Base-by-base conservation (phyloP, 2,329 filamentous ascomycete species). In the Colletotrichum destructivum region DNA sequence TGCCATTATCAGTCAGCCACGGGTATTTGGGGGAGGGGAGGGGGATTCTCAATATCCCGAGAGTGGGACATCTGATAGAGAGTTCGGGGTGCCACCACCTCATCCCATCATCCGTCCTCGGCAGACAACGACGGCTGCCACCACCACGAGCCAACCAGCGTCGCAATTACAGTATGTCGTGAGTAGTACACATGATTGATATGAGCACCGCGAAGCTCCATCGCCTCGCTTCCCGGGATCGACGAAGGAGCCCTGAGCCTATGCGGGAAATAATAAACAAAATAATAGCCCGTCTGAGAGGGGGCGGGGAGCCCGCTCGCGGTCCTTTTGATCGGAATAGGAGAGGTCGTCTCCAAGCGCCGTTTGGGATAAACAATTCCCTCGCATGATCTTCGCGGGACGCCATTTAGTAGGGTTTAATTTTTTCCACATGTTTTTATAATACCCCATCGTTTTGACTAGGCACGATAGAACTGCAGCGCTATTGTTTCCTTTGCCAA, bases 241-340 rank as follows among this genome's bases (percentile, higher is more conserved):
- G 66, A 56, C 66, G 46, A 59, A 52, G 60, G 66, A 64, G 55
- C 59, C 59, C 59, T 42, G 35, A 49, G 21, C 31, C 21, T 4
- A 26, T 26, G 26, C 26, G 26, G 26, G 26, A 26, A 26, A 26
- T 26, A 26, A 26, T 26, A 26, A 26, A 26, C 26, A 26, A 26
- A 26, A 26, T 26, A 26, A 26, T 26, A 26, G 26, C 26, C 26
- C 26, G 26, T 26, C 26, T 26, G 26, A 26, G 26, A 4, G 26
- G 26, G 26, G 26, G 26, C 3, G 4, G 23, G 23, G 23, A 26
- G 23, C 23, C 26, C 26, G 26, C 26, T 26, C 26, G 61, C 54
- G 31, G 40, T 65, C 52, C 61, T 59, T 65, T 59, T 26, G 44
- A 69, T 46, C 38, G 60, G 62, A 65, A 49, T 44, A 56, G 54